Conservation (phyloP, 2,329 filamentous ascomycete species). For the Aschersonia sp. region DNA sequence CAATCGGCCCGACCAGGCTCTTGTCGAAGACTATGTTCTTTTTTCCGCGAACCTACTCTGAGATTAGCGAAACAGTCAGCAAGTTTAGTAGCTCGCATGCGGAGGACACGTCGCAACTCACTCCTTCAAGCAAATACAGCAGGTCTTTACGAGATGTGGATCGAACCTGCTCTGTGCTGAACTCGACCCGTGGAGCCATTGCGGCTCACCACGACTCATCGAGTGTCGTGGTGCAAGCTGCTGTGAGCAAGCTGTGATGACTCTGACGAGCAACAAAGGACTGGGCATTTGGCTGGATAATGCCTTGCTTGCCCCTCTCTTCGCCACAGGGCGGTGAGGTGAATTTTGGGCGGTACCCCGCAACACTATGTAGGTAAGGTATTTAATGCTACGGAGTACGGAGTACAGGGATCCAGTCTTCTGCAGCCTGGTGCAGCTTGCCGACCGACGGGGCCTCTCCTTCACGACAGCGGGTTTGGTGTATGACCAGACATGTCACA, state of each 20-base stretch:
- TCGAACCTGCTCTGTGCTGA: conserved; percentile 62
- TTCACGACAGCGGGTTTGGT: too few species aligned
- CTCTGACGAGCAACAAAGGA: too few species aligned
- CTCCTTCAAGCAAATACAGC: conserved; percentile 81
- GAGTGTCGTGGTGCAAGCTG: not conserved
- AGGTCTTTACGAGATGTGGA: conserved; percentile 80
- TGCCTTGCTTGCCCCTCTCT: not conserved
- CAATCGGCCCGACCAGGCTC: conserved; percentile 76
- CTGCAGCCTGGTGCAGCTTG: too few species aligned
- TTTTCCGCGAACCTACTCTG: conserved; percentile 77
- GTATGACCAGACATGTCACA: too few species aligned
- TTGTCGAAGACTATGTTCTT: conserved; percentile 95
- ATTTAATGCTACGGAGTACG: too few species aligned
- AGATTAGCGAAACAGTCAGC: conserved; percentile 7
- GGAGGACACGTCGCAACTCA: conserved; percentile 41
- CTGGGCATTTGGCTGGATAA: not conserved
- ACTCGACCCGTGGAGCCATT: conserved; percentile 58
- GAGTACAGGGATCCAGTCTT: too few species aligned
- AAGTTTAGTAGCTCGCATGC: not conserved
- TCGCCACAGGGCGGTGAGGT: conserved; percentile 3
- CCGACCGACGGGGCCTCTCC: too few species aligned
- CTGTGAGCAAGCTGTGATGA: not conserved
- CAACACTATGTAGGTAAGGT: too few species aligned
- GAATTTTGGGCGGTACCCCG: not conserved
- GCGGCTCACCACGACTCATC: conserved; percentile 25